Evolutionary conservation across 2,329 filamentous ascomycete genomes (phyloP).

Genomic region (Coniochaeta sp.): DNA sequence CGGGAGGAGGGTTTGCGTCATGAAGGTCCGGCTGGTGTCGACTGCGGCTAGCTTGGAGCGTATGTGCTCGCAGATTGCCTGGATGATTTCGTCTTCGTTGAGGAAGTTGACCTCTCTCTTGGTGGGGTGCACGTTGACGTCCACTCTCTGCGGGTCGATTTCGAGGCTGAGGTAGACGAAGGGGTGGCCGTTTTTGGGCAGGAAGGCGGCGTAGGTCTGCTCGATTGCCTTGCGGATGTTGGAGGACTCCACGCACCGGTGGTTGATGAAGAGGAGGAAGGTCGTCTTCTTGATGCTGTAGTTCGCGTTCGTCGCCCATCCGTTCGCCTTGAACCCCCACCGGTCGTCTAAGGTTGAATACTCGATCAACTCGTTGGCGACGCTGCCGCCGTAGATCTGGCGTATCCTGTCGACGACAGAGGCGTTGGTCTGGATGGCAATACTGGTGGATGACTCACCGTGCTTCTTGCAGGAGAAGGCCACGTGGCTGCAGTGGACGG

Average conservation of each 20-base stretch:
- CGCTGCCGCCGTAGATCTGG: conserved; percentile 75
- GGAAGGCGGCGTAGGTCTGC: conserved; percentile 77
- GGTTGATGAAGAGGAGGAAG: conserved; percentile 90
- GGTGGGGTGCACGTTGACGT: conserved; percentile 96
- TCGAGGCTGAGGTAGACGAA: conserved; percentile 90
- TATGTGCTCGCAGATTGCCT: conserved; percentile 75
- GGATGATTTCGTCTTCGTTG: conserved; percentile 94
- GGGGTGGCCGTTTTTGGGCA: conserved; percentile 90
- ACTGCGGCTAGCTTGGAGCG: conserved; percentile 73
- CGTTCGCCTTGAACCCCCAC: conserved; percentile 77
- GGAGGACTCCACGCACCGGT: conserved; percentile 85
- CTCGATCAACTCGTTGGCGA: conserved; percentile 82
- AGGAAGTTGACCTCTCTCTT: conserved; percentile 96
- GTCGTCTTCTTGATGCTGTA: conserved; percentile 87
- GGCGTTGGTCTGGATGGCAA: conserved; percentile 70
- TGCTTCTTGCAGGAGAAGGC: conserved; percentile 96
- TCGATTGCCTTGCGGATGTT: conserved; percentile 85
- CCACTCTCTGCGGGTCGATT: conserved; percentile 85
- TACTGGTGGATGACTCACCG: conserved; percentile 74
- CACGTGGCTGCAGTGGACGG: conserved; percentile 84
- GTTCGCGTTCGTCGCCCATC: conserved; percentile 86
- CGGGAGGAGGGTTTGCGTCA: conserved; percentile 84
- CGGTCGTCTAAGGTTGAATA: conserved; percentile 65
- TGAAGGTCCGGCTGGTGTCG: conserved; percentile 88
- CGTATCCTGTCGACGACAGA: conserved; percentile 76